phyloP scores from a whole-genome alignment of 31 red algal species.

The Asparagopsis taxiformis region DNA sequence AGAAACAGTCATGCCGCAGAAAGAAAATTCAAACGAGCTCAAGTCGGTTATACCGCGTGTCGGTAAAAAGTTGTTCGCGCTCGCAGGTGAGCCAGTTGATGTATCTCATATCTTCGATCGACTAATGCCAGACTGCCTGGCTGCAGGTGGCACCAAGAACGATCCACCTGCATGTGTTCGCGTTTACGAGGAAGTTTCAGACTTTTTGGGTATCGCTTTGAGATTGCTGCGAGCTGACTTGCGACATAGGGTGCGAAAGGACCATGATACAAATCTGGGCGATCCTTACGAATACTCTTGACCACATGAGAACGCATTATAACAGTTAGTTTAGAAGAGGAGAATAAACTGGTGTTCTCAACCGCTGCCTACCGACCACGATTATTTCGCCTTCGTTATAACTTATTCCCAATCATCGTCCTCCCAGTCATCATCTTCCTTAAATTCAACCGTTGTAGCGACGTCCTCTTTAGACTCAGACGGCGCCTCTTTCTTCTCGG shows the following conservation, averaged over 20 bases:
- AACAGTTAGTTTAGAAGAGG: not conserved
- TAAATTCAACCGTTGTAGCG: not conserved
- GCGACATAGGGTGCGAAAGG: conserved; percentile 44
- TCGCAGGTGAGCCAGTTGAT: conserved; percentile 85
- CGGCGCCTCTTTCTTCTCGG: not conserved
- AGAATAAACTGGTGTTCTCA: not conserved
- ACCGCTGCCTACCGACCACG: conserved; percentile 1
- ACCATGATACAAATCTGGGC: conserved; percentile 56
- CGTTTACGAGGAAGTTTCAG: conserved; percentile 88
- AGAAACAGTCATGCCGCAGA: conserved; percentile 93
- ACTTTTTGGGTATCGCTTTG: conserved; percentile 61
- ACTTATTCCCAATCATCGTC: conserved; percentile 49
- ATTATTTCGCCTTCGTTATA: not conserved
- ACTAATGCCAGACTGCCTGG: conserved; percentile 38
- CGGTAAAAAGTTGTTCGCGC: conserved; percentile 75
- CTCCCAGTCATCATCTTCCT: conserved; percentile 20
- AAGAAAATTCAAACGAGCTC: conserved; percentile 59
- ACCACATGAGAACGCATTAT: not conserved
- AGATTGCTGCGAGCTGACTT: conserved; percentile 65
- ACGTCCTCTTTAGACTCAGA: conserved; percentile 17
- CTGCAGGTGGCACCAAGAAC: conserved; percentile 42
- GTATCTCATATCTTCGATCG: conserved; percentile 67
- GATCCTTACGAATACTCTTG: conserved; percentile 79
- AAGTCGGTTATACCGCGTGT: conserved; percentile 47
- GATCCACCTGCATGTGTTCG: conserved; percentile 64